Percentiles rank a stretch among this genome's conserved stretches.
These are phyloP conservation scores for Vickermania spadyakhi DNA, from an alignment of 208 protist species.

Conservation along the genomic window DNA sequence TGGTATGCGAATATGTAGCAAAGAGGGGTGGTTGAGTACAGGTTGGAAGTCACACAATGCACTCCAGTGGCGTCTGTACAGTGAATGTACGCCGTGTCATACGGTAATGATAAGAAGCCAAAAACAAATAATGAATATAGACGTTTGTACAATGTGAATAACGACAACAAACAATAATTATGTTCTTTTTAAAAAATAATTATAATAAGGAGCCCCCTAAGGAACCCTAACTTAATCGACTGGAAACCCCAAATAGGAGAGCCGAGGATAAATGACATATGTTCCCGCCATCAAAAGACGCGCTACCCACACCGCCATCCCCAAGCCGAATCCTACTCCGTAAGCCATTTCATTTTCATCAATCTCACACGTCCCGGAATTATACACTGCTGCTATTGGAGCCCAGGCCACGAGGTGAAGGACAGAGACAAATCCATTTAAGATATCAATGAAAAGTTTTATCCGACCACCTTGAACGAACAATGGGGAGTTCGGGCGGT, in stretches of 20 bases:
- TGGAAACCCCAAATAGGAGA: not conserved
- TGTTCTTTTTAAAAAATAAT: not conserved
- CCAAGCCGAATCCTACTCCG: slow-evolving; percentile 60
- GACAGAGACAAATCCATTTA: not conserved
- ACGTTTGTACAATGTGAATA: too few relatives aligned
- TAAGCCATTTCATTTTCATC: slow-evolving; percentile 18
- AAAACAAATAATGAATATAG: not conserved
- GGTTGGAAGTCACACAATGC: too few relatives aligned
- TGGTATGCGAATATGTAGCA: slow-evolving; percentile 47
- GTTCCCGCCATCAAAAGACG: not conserved
- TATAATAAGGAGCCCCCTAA: not conserved
- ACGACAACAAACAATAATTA: too few relatives aligned
- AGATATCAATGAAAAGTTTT: not conserved
- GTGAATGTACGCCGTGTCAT: too few relatives aligned
- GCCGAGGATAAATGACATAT: not conserved
- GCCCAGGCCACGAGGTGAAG: not conserved
- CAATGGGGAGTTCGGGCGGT: not conserved
- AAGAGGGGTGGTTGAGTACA: too few relatives aligned
- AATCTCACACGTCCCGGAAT: not conserved
- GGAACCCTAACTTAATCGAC: too few relatives aligned
- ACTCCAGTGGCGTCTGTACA: too few relatives aligned
- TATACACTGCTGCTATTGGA: not conserved
- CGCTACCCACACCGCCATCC: slow-evolving; percentile 28
- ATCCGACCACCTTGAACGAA: not conserved
- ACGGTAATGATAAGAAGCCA: too few relatives aligned